Evolutionary conservation across 2,329 filamentous ascomycete species (phyloP).

Genomic region (Aspergillus fischeri): DNA sequence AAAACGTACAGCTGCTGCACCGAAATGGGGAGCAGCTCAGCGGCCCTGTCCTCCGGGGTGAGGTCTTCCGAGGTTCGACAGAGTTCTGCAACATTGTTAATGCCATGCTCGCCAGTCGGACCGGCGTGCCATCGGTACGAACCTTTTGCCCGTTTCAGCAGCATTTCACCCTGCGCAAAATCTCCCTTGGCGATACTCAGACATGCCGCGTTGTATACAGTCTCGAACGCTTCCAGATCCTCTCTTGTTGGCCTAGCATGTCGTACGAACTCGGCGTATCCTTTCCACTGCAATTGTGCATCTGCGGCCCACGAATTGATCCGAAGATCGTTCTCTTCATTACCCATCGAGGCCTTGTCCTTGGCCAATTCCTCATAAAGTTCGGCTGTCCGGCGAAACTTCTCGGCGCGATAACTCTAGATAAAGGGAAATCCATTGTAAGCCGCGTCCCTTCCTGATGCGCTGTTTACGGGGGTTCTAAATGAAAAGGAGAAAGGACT

Average conservation of each 20-base stretch:
- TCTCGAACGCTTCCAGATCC: slow-evolving; percentile 62
- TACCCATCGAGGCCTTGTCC: slow-evolving; percentile 34
- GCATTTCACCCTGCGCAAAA: slow-evolving; percentile 53
- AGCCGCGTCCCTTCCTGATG: not conserved
- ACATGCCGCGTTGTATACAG: slow-evolving; percentile 62
- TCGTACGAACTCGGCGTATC: slow-evolving; percentile 47
- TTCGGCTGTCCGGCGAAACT: slow-evolving; percentile 52
- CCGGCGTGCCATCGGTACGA: slow-evolving; percentile 7
- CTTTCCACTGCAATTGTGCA: slow-evolving; percentile 60
- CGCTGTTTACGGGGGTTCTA: not conserved
- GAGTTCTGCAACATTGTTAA: slow-evolving; percentile 40
- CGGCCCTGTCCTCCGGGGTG: slow-evolving; percentile 55
- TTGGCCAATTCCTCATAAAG: slow-evolving; percentile 51
- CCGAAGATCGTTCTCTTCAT: slow-evolving; percentile 57
- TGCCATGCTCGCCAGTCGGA: slow-evolving; percentile 2
- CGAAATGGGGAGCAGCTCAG: slow-evolving; percentile 57
- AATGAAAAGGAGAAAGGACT: slow-evolving; percentile 2
- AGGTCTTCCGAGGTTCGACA: slow-evolving; percentile 59
- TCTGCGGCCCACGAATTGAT: slow-evolving; percentile 60
- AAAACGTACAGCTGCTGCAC: slow-evolving; percentile 61
- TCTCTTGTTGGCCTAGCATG: slow-evolving; percentile 54
- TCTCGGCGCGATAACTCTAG: slow-evolving; percentile 54
- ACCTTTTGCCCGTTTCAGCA: slow-evolving; percentile 58
- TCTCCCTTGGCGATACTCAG: slow-evolving; percentile 59
- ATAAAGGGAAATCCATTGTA: not conserved